These are phyloP conservation scores for Beverwykella pulmonaria DNA, from an alignment of 495 filamentous ascomycete genomes.

Conservation along the genomic window DNA sequence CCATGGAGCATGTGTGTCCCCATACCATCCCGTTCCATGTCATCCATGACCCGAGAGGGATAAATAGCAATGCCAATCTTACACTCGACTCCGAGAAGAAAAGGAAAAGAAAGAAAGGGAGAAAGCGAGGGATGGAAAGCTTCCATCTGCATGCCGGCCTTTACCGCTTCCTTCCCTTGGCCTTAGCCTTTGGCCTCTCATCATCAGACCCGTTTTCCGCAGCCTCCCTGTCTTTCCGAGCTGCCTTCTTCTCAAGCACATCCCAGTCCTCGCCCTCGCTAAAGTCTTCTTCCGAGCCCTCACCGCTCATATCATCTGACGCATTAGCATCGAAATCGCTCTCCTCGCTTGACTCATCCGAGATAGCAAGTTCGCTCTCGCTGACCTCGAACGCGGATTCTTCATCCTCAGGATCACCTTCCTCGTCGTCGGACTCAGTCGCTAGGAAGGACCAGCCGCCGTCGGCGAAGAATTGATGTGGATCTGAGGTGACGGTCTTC, in stretches of 20 bases:
- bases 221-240: conserved; percentile 79
- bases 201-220: conserved; percentile 71
- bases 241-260: conserved; percentile 86
- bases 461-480: conserved; percentile 91
- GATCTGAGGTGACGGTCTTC: conserved; percentile 95
- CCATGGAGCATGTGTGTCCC: not conserved
- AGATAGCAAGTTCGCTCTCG: conserved; percentile 78
- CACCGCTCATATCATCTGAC: conserved; percentile 72
- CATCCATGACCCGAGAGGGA: not conserved
- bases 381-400: conserved; percentile 89
- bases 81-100: not conserved
- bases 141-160: not conserved
- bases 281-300: conserved; percentile 65
- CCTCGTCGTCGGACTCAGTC: conserved; percentile 86
- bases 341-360: conserved; percentile 79
- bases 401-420: conserved; percentile 75
- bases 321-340: conserved; percentile 92
- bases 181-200: conserved; percentile 55
- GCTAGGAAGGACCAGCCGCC: conserved; percentile 95
- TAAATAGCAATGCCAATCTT: not conserved
- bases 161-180: conserved; percentile 23
- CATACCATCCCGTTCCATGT: not conserved
- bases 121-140: not conserved
- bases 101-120: not conserved
- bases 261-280: conserved; percentile 90